Base-by-base conservation (phyloP, 78 protist species). In the Diacronema lutheri region DNA sequence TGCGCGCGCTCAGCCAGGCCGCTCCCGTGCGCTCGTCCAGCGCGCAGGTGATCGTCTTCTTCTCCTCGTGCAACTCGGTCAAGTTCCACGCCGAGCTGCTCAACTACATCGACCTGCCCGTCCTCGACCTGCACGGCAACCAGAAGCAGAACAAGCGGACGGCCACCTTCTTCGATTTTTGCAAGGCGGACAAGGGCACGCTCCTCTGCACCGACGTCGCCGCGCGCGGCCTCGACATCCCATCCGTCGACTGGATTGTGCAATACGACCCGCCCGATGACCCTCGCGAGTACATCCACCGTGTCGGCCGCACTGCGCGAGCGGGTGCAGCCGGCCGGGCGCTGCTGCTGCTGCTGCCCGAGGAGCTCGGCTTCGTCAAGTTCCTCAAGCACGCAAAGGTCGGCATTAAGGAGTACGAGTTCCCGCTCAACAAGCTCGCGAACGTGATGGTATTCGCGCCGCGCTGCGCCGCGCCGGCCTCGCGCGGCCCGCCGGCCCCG, bases 211-310 rank as follows among this genome's bases (percentile, higher is more conserved):
- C 99, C 0, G 99, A 99, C 84, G 98, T 99, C 38, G 99, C 99
- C 1, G 99, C 99, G 0, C 95, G 99, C 33, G 99, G 99, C 19
- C 86, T 99, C 4, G 99, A 99, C 91, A 97, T 99, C 68, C 99
- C 84, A 26, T 66, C 72, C 4, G 91, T 88, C 23, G 99, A 99
- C 87, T 97, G 99, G 99, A 96, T 97, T 68, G 81, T 97, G 50
- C 99, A 98, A 93, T 98, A 50, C 77, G 99, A 98, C 83, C 99
- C 99, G 26, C 98, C 99, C 6, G 98, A 95, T 78, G 98, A 95
- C 72, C 97, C 98, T 25, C 86, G 33, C 37, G 92, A 68, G 68
- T 97, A 97, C 91, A 95, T 98, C 88, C 98, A 95, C 86, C 85
- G 98, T 10, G 99, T 97, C 26, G 99, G 99, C 29, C 94, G 99